phyloP scores from a whole-genome alignment of 805 yeast species.

The Hanseniaspora lindneri region DNA sequence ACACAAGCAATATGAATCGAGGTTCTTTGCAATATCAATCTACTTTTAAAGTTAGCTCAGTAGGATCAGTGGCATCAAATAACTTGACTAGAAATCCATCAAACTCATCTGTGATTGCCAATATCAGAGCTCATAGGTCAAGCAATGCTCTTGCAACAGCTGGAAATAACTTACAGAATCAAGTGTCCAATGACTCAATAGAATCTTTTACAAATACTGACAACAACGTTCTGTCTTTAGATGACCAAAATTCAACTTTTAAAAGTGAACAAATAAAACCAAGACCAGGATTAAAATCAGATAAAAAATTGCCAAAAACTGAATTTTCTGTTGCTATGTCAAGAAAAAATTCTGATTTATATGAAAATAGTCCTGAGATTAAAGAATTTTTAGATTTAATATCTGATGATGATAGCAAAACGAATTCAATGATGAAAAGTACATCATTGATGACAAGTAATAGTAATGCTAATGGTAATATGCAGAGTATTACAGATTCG shows the following conservation, averaged over 20 bases:
- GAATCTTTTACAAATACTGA: constrained; percentile 20
- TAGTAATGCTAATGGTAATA: constrained; percentile 6
- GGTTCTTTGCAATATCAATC: constrained; percentile 19
- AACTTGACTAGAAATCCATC: constrained; percentile 35
- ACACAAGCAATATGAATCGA: constrained; percentile 4
- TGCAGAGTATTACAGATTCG: constrained; percentile 34
- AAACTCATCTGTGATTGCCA: constrained; percentile 33
- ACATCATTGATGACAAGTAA: background rate
- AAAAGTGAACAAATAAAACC: background rate
- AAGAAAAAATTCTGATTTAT: background rate
- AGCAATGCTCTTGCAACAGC: constrained; percentile 19
- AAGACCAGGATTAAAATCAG: background rate
- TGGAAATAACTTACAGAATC: too few species aligned
- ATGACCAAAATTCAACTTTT: background rate
- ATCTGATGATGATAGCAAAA: background rate
- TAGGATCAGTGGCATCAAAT: constrained; percentile 25
- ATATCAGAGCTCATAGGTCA: constrained; percentile 32
- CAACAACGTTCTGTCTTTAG: constrained; percentile 20
- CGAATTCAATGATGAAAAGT: background rate
- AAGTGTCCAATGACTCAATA: constrained; percentile 19
- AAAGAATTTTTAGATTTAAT: constrained; percentile 14
- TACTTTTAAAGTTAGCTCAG: constrained; percentile 32
- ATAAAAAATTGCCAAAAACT: constrained; percentile 3
- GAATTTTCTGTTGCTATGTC: background rate
- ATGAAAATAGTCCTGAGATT: background rate